phyloP scores from a whole-genome alignment of 805 yeast genomes.

The Ogataea populi-albae region DNA sequence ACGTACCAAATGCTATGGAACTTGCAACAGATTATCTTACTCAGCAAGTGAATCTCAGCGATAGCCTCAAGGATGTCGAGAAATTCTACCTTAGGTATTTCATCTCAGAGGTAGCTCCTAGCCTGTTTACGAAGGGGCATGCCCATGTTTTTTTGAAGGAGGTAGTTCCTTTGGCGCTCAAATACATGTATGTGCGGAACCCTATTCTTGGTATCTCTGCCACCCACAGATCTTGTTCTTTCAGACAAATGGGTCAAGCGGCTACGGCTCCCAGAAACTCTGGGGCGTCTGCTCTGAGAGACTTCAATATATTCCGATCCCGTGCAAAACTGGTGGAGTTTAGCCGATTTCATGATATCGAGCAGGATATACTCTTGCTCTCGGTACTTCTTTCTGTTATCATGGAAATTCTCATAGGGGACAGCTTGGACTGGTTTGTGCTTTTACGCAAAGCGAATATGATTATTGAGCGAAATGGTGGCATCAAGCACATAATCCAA shows the following conservation, averaged over 20 bases:
- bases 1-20: neutral
- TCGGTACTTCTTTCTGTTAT: conserved; percentile 23
- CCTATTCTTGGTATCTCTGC: conserved; percentile 30
- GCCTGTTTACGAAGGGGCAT: conserved; percentile 27
- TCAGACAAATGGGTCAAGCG: neutral
- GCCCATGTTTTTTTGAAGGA: conserved; percentile 24
- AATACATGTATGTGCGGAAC: conserved; percentile 19
- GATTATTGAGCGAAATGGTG: conserved; percentile 25
- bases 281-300: conserved; percentile 11
- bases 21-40: conserved; percentile 1
- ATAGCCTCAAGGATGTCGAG: conserved; percentile 17
- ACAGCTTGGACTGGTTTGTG: conserved; percentile 28
- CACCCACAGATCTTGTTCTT: conserved; percentile 22
- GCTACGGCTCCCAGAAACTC: conserved; percentile 4
- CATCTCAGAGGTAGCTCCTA: conserved; percentile 25
- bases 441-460: conserved; percentile 25
- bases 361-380: conserved; percentile 19
- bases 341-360: conserved; percentile 5
- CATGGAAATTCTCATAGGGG: conserved; percentile 30
- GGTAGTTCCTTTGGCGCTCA: conserved; percentile 26
- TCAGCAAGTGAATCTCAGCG: conserved; percentile 4
- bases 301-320: conserved; percentile 15
- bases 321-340: conserved; percentile 14
- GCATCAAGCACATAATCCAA: conserved; percentile 18
- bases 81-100: conserved; percentile 25